Evolutionary conservation across 2,329 filamentous ascomycete species (phyloP).

Genomic region (Cercospora sojina): DNA sequence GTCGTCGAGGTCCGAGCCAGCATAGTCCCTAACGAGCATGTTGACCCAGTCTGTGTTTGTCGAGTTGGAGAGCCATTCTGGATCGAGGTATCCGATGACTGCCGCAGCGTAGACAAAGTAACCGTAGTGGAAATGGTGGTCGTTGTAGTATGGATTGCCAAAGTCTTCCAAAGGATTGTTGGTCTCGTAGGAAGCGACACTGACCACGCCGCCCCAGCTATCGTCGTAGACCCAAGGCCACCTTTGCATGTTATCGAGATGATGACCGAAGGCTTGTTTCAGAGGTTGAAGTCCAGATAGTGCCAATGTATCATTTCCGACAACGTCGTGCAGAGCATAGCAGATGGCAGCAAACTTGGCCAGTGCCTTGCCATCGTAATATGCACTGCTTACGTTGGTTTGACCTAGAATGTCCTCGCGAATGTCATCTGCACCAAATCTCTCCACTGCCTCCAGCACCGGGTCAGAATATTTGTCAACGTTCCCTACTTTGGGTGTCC

Average conservation of each 20-base stretch:
- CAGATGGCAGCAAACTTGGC: slow-evolving; percentile 47
- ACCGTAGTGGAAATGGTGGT: slow-evolving; percentile 66
- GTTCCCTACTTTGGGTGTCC: slow-evolving; percentile 56
- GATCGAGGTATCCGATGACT: slow-evolving; percentile 76
- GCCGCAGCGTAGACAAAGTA: slow-evolving; percentile 89
- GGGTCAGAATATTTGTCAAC: slow-evolving; percentile 11
- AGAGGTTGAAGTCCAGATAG: slow-evolving; percentile 51
- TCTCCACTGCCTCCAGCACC: slow-evolving; percentile 45
- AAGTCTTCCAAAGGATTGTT: slow-evolving; percentile 74
- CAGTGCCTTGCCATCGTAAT: slow-evolving; percentile 72
- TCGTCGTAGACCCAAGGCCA: slow-evolving; percentile 57
- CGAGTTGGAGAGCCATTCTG: slow-evolving; percentile 61
- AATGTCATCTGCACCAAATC: slow-evolving; percentile 67
- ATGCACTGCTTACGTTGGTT: slow-evolving; percentile 80
- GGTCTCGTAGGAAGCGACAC: slow-evolving; percentile 74
- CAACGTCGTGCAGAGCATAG: slow-evolving; percentile 54
- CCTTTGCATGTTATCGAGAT: slow-evolving; percentile 41
- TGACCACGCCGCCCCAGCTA: slow-evolving; percentile 78
- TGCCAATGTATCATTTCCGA: slow-evolving; percentile 47
- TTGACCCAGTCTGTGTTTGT: slow-evolving; percentile 79
- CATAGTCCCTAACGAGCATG: slow-evolving; percentile 75
- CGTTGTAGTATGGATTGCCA: slow-evolving; percentile 82
- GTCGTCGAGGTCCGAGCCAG: slow-evolving; percentile 72
- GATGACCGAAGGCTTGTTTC: slow-evolving; percentile 51
- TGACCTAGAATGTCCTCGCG: slow-evolving; percentile 72